Conservation (phyloP, 176 grass and related monocot species). For the Carex kokanica region DNA sequence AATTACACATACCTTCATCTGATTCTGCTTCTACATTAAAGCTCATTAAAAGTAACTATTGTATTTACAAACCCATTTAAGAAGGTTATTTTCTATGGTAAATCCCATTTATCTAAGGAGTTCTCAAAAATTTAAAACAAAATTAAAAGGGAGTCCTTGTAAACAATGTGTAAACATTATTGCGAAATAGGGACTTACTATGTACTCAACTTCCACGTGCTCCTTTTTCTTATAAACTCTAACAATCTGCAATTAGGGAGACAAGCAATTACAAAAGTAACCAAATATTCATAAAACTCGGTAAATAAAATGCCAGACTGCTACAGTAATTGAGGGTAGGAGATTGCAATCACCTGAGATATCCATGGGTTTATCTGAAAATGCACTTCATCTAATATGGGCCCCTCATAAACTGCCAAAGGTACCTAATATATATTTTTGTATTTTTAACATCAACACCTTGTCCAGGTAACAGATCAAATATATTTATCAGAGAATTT, state of each 20-base stretch:
- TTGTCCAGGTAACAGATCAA: neutral
- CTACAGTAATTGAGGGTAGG: neutral
- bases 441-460: neutral
- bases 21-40: neutral
- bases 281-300: neutral
- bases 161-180: neutral
- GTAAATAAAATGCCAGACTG: neutral
- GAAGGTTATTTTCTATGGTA: neutral
- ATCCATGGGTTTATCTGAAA: constrained; percentile 50
- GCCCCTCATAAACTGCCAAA: constrained; percentile 40
- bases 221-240: constrained; percentile 40
- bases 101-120: neutral
- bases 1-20: neutral
- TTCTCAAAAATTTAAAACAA: neutral
- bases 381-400: constrained; percentile 49
- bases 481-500: constrained; percentile 1
- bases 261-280: constrained; percentile 8
- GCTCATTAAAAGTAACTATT: neutral
- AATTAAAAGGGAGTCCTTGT: neutral
- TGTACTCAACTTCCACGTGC: constrained; percentile 44
- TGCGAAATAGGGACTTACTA: constrained; percentile 25
- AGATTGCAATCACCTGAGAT: constrained; percentile 34
- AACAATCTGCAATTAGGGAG: constrained; percentile 31
- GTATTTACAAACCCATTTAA: neutral
- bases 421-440: constrained; percentile 25